phyloP scores from a whole-genome alignment of 371 early-diverging fungal species.

The Lichtheimia ramosa region DNA sequence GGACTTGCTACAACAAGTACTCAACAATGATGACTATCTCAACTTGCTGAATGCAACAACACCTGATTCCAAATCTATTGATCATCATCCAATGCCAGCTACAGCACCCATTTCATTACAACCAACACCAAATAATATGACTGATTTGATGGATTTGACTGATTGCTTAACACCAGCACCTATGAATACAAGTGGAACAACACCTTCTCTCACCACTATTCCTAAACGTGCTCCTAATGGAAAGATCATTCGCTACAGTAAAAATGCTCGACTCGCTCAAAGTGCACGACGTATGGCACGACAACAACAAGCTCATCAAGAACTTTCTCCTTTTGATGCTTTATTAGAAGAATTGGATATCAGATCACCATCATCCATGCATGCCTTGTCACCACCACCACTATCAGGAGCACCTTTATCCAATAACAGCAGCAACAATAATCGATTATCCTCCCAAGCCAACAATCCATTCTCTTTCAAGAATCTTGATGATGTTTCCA shows the following conservation, averaged over 20 bases:
- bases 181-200: neutral
- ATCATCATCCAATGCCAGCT: neutral
- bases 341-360: conserved; percentile 13
- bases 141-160: conserved; percentile 11
- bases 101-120: neutral
- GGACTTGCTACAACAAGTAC: conserved; percentile 27
- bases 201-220: conserved; percentile 11
- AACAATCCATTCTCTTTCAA: conserved; percentile 14
- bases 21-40: conserved; percentile 4
- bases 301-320: conserved; percentile 19
- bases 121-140: neutral
- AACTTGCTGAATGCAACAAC: conserved; percentile 10
- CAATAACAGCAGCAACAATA: neutral
- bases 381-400: neutral
- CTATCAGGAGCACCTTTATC: no score
- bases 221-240: conserved; percentile 44
- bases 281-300: conserved; percentile 37
- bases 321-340: conserved; percentile 10
- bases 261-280: conserved; percentile 37
- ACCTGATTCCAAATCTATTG: neutral
- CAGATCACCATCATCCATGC: neutral
- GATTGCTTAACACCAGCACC: conserved; percentile 8
- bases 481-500: conserved; percentile 20
- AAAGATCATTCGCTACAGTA: conserved; percentile 44
- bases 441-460: neutral